Evolutionary conservation across 2,329 filamentous ascomycete genomes (phyloP).

Genomic region (Lithohypha guttulata): DNA sequence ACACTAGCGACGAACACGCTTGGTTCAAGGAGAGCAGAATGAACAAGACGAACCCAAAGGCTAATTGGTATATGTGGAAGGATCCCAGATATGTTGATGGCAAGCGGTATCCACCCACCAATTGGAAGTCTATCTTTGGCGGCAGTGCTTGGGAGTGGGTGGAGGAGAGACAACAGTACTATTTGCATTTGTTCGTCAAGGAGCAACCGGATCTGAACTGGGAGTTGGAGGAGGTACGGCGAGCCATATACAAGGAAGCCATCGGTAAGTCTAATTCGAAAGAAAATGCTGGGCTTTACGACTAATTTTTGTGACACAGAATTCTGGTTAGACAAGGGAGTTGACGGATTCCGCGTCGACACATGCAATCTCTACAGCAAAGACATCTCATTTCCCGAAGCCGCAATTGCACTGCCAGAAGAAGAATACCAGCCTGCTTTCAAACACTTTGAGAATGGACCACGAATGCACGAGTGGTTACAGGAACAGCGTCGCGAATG

Average conservation of each 20-base stretch:
- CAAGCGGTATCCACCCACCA: slow-evolving; percentile 49
- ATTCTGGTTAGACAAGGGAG: slow-evolving; percentile 63
- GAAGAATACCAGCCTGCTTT: slow-evolving; percentile 40
- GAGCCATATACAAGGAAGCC: slow-evolving; percentile 55
- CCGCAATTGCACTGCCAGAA: slow-evolving; percentile 31
- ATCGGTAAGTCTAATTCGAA: too few relatives aligned
- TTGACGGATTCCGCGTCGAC: slow-evolving; percentile 59
- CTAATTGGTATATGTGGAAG: slow-evolving; percentile 59
- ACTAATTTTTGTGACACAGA: too few relatives aligned
- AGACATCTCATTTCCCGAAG: slow-evolving; percentile 23
- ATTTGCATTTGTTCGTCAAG: slow-evolving; percentile 59
- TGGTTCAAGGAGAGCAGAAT: slow-evolving; percentile 48
- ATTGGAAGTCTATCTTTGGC: slow-evolving; percentile 36
- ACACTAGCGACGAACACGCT: slow-evolving; percentile 51
- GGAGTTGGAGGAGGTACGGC: slow-evolving; percentile 54
- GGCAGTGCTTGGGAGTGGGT: slow-evolving; percentile 25
- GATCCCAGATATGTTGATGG: slow-evolving; percentile 47
- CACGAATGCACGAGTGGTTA: slow-evolving; percentile 48
- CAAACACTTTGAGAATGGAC: slow-evolving; percentile 43
- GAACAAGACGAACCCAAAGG: slow-evolving; percentile 34
- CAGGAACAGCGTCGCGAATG: slow-evolving; percentile 43
- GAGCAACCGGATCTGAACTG: slow-evolving; percentile 72
- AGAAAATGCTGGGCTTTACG: too few relatives aligned
- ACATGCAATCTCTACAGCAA: slow-evolving; percentile 23
- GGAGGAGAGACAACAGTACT: slow-evolving; percentile 44